Conservation (phyloP, 2,329 filamentous ascomycete species). For the Rhynchosporium agropyri region DNA sequence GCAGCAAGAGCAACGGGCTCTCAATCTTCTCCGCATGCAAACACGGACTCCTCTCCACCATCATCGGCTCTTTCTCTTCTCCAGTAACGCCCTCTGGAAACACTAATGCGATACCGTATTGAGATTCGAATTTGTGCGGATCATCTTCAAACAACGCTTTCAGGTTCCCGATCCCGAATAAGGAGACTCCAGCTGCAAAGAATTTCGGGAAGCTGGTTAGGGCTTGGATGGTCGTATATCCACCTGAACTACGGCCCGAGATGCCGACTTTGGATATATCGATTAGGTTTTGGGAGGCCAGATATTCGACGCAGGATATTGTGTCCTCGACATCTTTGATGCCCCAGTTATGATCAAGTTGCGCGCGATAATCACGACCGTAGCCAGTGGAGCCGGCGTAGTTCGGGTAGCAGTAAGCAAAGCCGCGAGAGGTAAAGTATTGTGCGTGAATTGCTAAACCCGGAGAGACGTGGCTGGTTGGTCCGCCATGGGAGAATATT, state of each 20-base stretch:
- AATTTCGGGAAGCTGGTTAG: conserved; percentile 50
- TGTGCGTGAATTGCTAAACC: conserved; percentile 51
- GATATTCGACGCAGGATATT: conserved; percentile 49
- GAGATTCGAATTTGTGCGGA: conserved; percentile 57
- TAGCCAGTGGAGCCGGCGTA: conserved; percentile 56
- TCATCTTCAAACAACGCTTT: conserved; percentile 50
- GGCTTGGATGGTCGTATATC: conserved; percentile 55
- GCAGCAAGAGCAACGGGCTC: conserved; percentile 57
- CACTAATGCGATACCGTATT: conserved; percentile 53
- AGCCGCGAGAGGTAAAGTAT: conserved; percentile 58
- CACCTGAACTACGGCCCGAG: conserved; percentile 55
- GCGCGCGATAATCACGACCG: conserved; percentile 53
- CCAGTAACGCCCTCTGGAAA: conserved; percentile 43
- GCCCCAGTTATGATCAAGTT: conserved; percentile 54
- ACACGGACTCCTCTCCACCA: conserved; percentile 52
- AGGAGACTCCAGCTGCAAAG: conserved; percentile 54
- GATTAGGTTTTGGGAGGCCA: conserved; percentile 46
- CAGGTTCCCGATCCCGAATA: conserved; percentile 56
- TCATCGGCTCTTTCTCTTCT: conserved; percentile 48
- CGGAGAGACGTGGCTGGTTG: conserved; percentile 48
- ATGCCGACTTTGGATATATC: conserved; percentile 46
- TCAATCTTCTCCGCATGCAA: conserved; percentile 52
- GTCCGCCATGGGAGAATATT: conserved; percentile 55
- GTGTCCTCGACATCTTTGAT: conserved; percentile 54
- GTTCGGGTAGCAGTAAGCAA: conserved; percentile 54